Percentiles rank a stretch among this genome's conserved stretches.
These are phyloP conservation scores for Aaosphaeria pasadenensis DNA, from an alignment of 2,329 filamentous ascomycete genomes.

Conservation along the genomic window DNA sequence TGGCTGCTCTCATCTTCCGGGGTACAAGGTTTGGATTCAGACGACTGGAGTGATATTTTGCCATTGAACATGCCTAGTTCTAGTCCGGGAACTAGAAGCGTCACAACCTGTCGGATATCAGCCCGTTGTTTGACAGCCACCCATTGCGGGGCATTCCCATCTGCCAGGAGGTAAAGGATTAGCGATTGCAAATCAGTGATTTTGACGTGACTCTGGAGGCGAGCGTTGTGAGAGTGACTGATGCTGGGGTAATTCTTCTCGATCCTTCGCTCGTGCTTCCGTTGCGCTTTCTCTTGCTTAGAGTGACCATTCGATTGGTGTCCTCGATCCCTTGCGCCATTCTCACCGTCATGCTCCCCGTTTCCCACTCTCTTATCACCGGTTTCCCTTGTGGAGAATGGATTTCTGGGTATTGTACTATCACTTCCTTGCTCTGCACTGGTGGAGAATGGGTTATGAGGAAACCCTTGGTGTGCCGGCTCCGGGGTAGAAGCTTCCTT, in stretches of 20 bases:
- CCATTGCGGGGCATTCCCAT: constrained; percentile 60
- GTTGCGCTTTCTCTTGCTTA: constrained; percentile 18
- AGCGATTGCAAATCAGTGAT: constrained; percentile 58
- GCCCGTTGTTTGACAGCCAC: constrained; percentile 57
- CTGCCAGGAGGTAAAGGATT: constrained; percentile 59
- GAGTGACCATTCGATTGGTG: too few relatives aligned
- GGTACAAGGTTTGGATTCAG: background rate
- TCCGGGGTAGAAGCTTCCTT: too few relatives aligned
- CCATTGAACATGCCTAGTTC: constrained; percentile 86
- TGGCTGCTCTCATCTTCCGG: background rate
- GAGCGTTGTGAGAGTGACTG: constrained; percentile 52
- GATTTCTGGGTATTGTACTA: too few relatives aligned
- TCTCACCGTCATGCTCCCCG: too few relatives aligned
- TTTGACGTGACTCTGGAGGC: constrained; percentile 54
- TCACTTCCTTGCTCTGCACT: too few relatives aligned
- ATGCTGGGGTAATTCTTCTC: constrained; percentile 41
- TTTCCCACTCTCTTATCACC: too few relatives aligned
- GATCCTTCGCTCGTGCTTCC: constrained; percentile 6
- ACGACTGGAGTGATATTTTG: constrained; percentile 22
- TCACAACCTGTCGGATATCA: constrained; percentile 70
- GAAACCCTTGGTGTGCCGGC: too few relatives aligned
- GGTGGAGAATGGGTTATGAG: too few relatives aligned
- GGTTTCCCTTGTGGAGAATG: too few relatives aligned
- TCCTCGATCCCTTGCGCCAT: too few relatives aligned
- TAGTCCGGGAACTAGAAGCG: constrained; percentile 87